Base-by-base conservation (phyloP, 2,329 filamentous ascomycete genomes). In the Fusarium duplospermum region DNA sequence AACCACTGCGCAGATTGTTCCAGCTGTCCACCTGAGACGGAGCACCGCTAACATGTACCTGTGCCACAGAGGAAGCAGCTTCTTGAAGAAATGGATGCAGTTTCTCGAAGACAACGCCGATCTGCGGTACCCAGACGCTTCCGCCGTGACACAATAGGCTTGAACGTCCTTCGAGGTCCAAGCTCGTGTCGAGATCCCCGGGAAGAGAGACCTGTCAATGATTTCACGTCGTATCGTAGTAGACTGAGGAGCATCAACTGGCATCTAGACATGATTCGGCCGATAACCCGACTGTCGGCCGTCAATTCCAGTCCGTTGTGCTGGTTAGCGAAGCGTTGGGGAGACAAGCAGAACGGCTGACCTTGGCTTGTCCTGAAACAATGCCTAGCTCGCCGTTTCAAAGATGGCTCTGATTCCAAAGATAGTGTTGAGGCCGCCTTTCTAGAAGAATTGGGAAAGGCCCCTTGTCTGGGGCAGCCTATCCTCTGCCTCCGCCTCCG, bases 31-130 rank as follows among this genome's bases (percentile, higher is more conserved):
- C 69, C 70, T 73, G 74, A 78, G 72, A 78, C 69, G 62, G 54
- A 66, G 52, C 69, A 59, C 63, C 59, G 65, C 70, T 76, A 69
- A 77, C 59, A 33, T 45, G 42, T 22, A 35, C 63, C 52, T 65
- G 67, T 72, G 47, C 60, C 66, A 75, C 77, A 97, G 94, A 83
- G 95, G 95, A 27, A 95, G 93, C 82, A 87, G 87, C 67, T 98
- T 98, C 80, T 87, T 98, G 71, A 95, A 94, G 83, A 88, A 88
- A 71, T 98, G 96, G 96, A 98, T 98, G 94, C 89, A 88, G 11
- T 96, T 93, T 81, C 86, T 98, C 33, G 96, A 98, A 82, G 94
- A 98, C 73, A 87, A 97, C 78, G 93, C 95, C 9, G 96, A 98
- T 84, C 84, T 98, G 76, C 88, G 96, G 80, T 98, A 98, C 83